Conservation (phyloP, 768 basidiomycete genomes). For the Kwoniella pini region DNA sequence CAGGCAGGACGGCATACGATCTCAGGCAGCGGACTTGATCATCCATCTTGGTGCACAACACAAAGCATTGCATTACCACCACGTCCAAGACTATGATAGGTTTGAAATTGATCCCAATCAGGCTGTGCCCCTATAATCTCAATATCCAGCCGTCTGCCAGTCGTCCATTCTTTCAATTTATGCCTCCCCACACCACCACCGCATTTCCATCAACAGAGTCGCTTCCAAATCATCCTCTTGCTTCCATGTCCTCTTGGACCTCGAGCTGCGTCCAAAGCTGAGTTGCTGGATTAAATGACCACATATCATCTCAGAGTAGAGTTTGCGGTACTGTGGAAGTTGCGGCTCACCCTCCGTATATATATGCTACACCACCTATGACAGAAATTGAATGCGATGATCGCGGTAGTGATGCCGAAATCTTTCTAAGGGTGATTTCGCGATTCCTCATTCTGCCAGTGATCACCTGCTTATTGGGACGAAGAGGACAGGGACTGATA, state of each 20-base stretch:
- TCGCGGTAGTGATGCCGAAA: constrained; percentile 44
- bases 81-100: too few relatives aligned
- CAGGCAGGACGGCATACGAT: too few relatives aligned
- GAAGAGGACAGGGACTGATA: too few relatives aligned
- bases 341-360: constrained; percentile 55
- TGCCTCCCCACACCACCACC: constrained; percentile 57
- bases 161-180: constrained; percentile 57
- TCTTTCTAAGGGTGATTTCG: background rate
- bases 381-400: constrained; percentile 58
- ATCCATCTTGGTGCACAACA: too few relatives aligned
- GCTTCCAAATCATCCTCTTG: constrained; percentile 59
- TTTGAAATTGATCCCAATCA: background rate
- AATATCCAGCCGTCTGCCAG: constrained; percentile 57
- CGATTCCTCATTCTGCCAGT: too few relatives aligned
- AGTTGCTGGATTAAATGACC: constrained; percentile 16
- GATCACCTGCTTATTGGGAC: too few relatives aligned
- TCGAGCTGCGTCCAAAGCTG: constrained; percentile 15
- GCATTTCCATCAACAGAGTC: constrained; percentile 42
- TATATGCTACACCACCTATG: constrained; percentile 47
- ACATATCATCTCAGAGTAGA: constrained; percentile 38
- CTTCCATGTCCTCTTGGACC: background rate
- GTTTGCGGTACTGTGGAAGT: too few relatives aligned
- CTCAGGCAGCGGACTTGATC: too few relatives aligned
- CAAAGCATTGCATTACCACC: too few relatives aligned
- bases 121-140: background rate